Evolutionary conservation across 331 rosid genomes (phyloP), one percentile per base, ranked within the genome.

Genomic region (Saraca asoca): DNA sequence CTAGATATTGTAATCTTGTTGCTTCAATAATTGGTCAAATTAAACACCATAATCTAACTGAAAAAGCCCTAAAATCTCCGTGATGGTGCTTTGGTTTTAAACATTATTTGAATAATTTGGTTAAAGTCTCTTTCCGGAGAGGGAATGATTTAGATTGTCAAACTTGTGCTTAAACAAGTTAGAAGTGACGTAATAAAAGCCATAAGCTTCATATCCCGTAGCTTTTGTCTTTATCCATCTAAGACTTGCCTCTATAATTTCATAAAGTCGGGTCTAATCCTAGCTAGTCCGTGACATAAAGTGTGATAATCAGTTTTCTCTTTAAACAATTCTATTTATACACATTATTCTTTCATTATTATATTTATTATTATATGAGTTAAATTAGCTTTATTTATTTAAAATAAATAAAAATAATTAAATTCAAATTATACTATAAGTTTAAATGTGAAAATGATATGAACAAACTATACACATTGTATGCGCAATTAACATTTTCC

Each of bases 171-270:
- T 51, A 17, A 24, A 68, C 2, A 24, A 24, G 31, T 24, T 24
- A 49, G 72, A 69, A 76, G 72, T 70, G 75, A 64, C 68, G 37
- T 67, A 24, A 69, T 45, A 55, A 62, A 62, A 48, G 58, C 71
- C 59, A 68, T 34, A 72, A 33, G 19, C 46, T 50, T 64, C 63
- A 39, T 49, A n/a, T 31, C 62, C 67, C 50, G 18, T 67, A 41
- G 66, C 65, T 60, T 66, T 61, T 66, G 74, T 72, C 74, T 63
- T 68, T n/a, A 18, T 42, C 7, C 13, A 58, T 64, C 51, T 39
- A 43, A 55, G 13, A 60, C 70, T 35, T 54, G 66, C 39, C 66
- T 68, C 42, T 75, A 62, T 58, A 33, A 15, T 20, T 37, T 69
- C 45, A 39, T 45, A 24, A 15, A 49, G 35, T 54, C 15, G n/a